Conservation (phyloP, 169 alveolate genomes). For the Cryptosporidium felis region DNA sequence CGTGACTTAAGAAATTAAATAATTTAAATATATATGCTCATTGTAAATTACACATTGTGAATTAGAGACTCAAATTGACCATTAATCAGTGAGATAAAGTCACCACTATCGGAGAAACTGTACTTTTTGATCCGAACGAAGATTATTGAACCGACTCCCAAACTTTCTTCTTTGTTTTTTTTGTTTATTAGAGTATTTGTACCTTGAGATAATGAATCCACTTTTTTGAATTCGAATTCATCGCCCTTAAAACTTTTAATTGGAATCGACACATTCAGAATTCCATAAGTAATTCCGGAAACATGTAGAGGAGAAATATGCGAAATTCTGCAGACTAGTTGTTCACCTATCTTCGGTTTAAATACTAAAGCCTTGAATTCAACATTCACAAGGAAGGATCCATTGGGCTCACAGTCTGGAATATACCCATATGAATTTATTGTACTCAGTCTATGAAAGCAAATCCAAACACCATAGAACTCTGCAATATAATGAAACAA, state of each 20-base stretch:
- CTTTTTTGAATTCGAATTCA: constrained; percentile 35
- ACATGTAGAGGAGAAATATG: constrained; percentile 58
- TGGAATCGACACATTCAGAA: constrained; percentile 45
- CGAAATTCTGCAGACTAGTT: constrained; percentile 33
- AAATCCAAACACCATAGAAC: constrained; percentile 61
- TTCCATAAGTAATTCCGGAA: constrained; percentile 67
- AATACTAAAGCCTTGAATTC: constrained; percentile 61
- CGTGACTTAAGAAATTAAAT: no score
- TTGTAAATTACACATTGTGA: no score
- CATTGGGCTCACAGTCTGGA: constrained; percentile 63
- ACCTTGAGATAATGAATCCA: constrained; percentile 6
- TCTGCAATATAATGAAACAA: constrained; percentile 69
- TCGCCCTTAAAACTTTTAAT: constrained; percentile 3
- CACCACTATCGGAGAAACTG: constrained; percentile 54
- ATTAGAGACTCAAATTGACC: constrained; percentile 53
- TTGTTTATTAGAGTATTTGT: constrained; percentile 48
- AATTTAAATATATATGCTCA: no score
- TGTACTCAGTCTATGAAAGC: constrained; percentile 54
- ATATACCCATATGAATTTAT: constrained; percentile 30
- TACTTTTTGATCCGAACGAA: constrained; percentile 29
- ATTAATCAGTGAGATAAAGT: constrained; percentile 36
- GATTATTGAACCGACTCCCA: constrained; percentile 24
- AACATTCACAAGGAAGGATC: constrained; percentile 59
- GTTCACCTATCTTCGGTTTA: constrained; percentile 54
- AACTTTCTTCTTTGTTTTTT: neutral